Conservation (phyloP, 2,329 filamentous ascomycete species). For the Colletotrichum sp. region DNA sequence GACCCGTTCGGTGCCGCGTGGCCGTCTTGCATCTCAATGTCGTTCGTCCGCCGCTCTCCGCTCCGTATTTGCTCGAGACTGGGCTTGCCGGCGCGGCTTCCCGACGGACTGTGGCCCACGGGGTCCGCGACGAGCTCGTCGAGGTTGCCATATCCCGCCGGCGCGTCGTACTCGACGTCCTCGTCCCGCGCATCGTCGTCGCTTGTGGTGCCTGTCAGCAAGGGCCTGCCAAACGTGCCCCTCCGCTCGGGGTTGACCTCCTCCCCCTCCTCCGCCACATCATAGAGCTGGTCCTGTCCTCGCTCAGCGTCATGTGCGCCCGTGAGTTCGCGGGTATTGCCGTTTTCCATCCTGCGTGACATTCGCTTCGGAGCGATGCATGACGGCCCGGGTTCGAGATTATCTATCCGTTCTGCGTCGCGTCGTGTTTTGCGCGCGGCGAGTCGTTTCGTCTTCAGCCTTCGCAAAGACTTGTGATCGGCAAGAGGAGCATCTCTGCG, state of each 20-base stretch:
- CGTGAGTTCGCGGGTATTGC: not conserved
- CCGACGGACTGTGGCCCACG: not conserved
- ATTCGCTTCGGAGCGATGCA: not conserved
- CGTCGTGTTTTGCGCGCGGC: not conserved
- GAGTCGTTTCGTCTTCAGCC: not conserved
- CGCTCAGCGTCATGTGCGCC: not conserved
- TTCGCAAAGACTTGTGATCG: not conserved
- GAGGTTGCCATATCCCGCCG: conserved; percentile 43
- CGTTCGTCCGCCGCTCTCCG: not conserved
- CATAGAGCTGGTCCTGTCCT: not conserved
- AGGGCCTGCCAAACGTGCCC: not conserved
- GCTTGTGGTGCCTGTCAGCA: not conserved
- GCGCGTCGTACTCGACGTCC: conserved; percentile 29
- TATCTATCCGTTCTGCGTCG: not conserved
- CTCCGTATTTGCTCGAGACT: conserved; percentile 14
- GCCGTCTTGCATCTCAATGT: not conserved
- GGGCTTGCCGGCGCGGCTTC: not conserved
- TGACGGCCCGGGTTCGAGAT: not conserved
- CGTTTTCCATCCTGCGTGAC: conserved; percentile 1
- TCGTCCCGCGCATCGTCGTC: not conserved
- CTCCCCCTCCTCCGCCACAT: not conserved
- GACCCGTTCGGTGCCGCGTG: not conserved
- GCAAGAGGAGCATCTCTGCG: not conserved
- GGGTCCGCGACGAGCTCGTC: conserved; percentile 44
- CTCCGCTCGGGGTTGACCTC: not conserved